Percentiles rank a stretch among this genome's conserved stretches.
phyloP scores from a whole-genome alignment of 2,329 filamentous ascomycete species.

The Huntiella savannae region DNA sequence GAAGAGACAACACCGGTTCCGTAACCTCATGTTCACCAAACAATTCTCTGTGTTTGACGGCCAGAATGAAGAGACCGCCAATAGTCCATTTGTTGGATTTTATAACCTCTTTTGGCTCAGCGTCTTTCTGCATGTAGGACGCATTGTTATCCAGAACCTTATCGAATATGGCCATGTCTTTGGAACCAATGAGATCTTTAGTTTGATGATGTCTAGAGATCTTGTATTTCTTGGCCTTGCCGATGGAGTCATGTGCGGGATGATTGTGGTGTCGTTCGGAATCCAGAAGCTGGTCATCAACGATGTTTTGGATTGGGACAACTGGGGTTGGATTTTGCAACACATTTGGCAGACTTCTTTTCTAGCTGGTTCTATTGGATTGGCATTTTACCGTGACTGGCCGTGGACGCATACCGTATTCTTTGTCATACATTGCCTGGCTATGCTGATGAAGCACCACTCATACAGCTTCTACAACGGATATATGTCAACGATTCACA shows the following conservation, averaged over 20 bases:
- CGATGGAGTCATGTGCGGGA: slow-evolving; percentile 49
- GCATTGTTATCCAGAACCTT: slow-evolving; percentile 51
- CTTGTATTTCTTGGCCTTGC: slow-evolving; percentile 38
- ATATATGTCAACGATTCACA: slow-evolving; percentile 42
- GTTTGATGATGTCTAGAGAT: slow-evolving; percentile 40
- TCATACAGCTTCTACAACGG: slow-evolving; percentile 67
- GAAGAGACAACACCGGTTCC: slow-evolving; percentile 15
- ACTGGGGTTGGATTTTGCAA: slow-evolving; percentile 53
- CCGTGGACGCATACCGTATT: slow-evolving; percentile 70
- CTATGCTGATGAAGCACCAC: slow-evolving; percentile 73
- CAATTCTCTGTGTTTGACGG: slow-evolving; percentile 59
- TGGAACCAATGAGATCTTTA: slow-evolving; percentile 53
- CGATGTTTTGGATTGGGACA: slow-evolving; percentile 48
- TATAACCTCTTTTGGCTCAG: slow-evolving; percentile 63
- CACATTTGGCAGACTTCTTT: slow-evolving; percentile 54
- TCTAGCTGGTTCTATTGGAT: slow-evolving; percentile 39
- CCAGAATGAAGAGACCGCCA: slow-evolving; percentile 43
- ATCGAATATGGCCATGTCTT: slow-evolving; percentile 46
- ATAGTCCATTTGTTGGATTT: slow-evolving; percentile 60
- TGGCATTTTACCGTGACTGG: slow-evolving; percentile 55
- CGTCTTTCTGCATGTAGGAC: slow-evolving; percentile 45
- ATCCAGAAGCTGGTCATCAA: slow-evolving; percentile 41
- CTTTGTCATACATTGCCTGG: slow-evolving; percentile 53
- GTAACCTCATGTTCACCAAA: slow-evolving; percentile 46
- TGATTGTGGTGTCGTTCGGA: slow-evolving; percentile 45